Conservation (phyloP, 2,329 filamentous ascomycete genomes). For the Teratosphaeria pseudoeucalypti region DNA sequence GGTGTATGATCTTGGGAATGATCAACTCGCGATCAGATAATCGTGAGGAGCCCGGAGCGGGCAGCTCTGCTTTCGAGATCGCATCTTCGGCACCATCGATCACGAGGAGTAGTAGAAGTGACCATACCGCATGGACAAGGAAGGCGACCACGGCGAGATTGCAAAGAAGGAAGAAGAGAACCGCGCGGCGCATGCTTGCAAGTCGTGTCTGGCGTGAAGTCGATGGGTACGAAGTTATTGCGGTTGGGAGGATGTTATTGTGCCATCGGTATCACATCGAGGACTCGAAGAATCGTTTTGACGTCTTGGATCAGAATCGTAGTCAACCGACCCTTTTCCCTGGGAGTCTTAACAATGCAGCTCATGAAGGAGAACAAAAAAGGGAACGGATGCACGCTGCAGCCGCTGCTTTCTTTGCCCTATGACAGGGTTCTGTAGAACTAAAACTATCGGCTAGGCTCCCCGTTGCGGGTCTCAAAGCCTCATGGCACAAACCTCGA, state of each 20-base stretch:
- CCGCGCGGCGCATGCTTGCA: conserved; percentile 46
- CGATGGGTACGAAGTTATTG: not conserved
- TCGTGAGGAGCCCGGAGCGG: conserved; percentile 50
- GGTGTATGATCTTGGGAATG: conserved; percentile 69
- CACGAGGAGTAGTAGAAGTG: conserved; percentile 58
- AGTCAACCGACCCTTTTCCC: not conserved
- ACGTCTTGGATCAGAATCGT: not conserved
- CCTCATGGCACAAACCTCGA: not conserved
- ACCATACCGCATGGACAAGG: conserved; percentile 58
- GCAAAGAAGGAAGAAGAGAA: conserved; percentile 53
- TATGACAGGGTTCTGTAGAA: not conserved
- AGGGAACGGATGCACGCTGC: not conserved
- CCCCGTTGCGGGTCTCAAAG: not conserved
- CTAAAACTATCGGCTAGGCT: not conserved
- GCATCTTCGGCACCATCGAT: conserved; percentile 57
- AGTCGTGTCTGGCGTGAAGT: not conserved
- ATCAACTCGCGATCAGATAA: conserved; percentile 48
- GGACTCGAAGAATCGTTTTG: not conserved
- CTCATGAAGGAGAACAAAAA: not conserved
- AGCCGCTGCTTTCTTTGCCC: not conserved
- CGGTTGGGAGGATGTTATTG: not conserved
- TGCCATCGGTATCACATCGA: not conserved
- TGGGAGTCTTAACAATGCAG: not conserved
- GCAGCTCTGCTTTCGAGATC: conserved; percentile 56
- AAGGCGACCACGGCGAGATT: conserved; percentile 54